A percentile compares a stretch with the other conserved stretches of the same genome.
phyloP scores from a whole-genome alignment of 768 basidiomycete species.

The Solioccasus polychromus region DNA sequence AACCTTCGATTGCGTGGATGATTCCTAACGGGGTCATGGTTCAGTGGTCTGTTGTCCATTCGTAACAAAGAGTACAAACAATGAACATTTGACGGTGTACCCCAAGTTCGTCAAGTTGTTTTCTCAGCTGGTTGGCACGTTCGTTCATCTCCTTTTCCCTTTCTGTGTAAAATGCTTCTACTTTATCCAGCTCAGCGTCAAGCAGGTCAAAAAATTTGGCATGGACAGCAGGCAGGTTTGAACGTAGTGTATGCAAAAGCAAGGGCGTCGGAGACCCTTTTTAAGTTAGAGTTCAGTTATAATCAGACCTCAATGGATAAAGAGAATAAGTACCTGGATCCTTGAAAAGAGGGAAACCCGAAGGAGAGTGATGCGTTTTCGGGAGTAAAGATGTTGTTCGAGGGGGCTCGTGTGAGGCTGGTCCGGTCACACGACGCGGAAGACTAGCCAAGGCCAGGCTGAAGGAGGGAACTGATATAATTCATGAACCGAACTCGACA shows the following conservation, averaged over 20 bases:
- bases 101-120: slow-evolving; percentile 71
- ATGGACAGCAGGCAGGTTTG: slow-evolving; percentile 58
- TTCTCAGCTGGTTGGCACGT: slow-evolving; percentile 47
- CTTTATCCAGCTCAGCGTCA: slow-evolving; percentile 78
- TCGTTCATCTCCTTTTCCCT: slow-evolving; percentile 61
- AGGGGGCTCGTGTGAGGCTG: neutral
- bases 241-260: slow-evolving; percentile 47
- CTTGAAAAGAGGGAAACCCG: slow-evolving; percentile 1
- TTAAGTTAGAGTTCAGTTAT: neutral
- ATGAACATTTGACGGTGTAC: slow-evolving; percentile 62
- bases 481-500: neutral
- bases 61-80: slow-evolving; percentile 37
- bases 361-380: slow-evolving; percentile 1
- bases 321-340: slow-evolving; percentile 11
- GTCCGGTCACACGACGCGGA: slow-evolving; percentile 1
- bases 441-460: slow-evolving; percentile 5
- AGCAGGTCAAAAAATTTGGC: slow-evolving; percentile 72
- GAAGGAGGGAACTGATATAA: slow-evolving; percentile 12
- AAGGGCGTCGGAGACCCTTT: slow-evolving; percentile 23
- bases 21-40: slow-evolving; percentile 12
- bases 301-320: neutral
- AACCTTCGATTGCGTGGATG: slow-evolving; percentile 1
- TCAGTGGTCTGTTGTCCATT: neutral
- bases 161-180: slow-evolving; percentile 77
- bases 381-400: slow-evolving; percentile 1